Evolutionary conservation across 768 basidiomycete genomes (phyloP).

Genomic region (Podaxis pistillaris): DNA sequence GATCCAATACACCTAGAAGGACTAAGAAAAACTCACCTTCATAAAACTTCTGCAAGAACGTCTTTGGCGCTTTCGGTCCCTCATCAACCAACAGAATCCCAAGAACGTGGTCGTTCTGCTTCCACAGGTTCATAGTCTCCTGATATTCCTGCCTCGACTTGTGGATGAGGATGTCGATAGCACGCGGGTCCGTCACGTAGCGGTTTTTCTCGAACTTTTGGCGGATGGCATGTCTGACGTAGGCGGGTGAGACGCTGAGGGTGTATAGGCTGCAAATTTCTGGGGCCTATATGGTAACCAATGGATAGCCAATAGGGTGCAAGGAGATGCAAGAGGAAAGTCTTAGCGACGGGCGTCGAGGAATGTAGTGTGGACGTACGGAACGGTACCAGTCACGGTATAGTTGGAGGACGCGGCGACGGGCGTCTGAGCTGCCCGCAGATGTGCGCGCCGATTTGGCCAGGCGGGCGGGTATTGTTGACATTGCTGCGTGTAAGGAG

Average conservation of each 20-base stretch:
- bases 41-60: slow-evolving; percentile 83
- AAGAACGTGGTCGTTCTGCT: slow-evolving; percentile 78
- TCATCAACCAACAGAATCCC: slow-evolving; percentile 53
- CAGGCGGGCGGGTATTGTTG: slow-evolving; percentile 87
- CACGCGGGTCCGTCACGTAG: slow-evolving; percentile 74
- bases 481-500: slow-evolving; percentile 29
- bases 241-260: slow-evolving; percentile 73
- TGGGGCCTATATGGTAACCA: slow-evolving; percentile 62
- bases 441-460: slow-evolving; percentile 71
- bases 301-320: background rate
- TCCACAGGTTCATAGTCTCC: slow-evolving; percentile 95
- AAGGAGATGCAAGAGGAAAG: slow-evolving; percentile 1
- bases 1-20: background rate
- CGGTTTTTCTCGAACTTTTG: slow-evolving; percentile 86
- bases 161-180: slow-evolving; percentile 82
- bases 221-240: slow-evolving; percentile 80
- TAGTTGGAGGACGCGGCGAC: slow-evolving; percentile 65
- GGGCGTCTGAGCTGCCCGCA: slow-evolving; percentile 53
- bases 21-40: slow-evolving; percentile 53
- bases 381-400: slow-evolving; percentile 95
- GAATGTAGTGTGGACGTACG: slow-evolving; percentile 45
- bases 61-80: slow-evolving; percentile 35
- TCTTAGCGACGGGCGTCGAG: background rate
- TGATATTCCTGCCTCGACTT: slow-evolving; percentile 89
- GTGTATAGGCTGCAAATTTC: slow-evolving; percentile 84